Base-by-base conservation (phyloP, 768 basidiomycete genomes). In the Galerina marginata region DNA sequence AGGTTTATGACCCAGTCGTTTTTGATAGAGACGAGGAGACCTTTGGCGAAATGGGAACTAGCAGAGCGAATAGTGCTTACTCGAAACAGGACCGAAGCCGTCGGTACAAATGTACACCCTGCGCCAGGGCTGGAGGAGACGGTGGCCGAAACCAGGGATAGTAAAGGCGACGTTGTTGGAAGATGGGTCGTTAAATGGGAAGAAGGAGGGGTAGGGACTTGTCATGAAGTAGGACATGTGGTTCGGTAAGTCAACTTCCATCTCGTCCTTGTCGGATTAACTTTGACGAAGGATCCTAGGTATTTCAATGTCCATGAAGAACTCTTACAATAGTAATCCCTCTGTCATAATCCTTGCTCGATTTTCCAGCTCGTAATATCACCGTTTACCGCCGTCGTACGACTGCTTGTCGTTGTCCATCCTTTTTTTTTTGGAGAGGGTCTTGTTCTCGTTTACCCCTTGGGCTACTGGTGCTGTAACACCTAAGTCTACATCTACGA, bases 1-100 rank as follows among this genome's bases (percentile, higher is more conserved):
- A 85, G 83, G 77, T 90, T 15, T 93, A 92, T 66, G 92, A 93
- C 63, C 81, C 88, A 2, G n/a, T 81, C 81, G 29, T 92, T 93
- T 70, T 70, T 93, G 49, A 81, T 88, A 6, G 85, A 85, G 50
- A 86, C 89, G 0, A 76, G 72, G 58, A 82, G 92, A 37, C 85
- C 88, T 2, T 89, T 93, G 64, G 90, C 92, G 11, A 92, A 86
- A 61, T 94, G 91, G 92, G 89, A 92, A 69, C 83, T 94, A 25
- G 86, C 88, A 23, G 71, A 78, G 44, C 75, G 67, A 23, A 76
- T 92, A 33, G 71, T 79, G 50, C 74, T 89, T 0, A 79, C 84
- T 6, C 69, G 77, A 15, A 78, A 80, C 61, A 67, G 73, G 4
- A 60, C 67, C 20, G 70, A 72, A 44, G 63, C 66, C 2, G 71